phyloP scores from a whole-genome alignment of 2,329 filamentous ascomycete species.

The Stemphylium lycopersici region DNA sequence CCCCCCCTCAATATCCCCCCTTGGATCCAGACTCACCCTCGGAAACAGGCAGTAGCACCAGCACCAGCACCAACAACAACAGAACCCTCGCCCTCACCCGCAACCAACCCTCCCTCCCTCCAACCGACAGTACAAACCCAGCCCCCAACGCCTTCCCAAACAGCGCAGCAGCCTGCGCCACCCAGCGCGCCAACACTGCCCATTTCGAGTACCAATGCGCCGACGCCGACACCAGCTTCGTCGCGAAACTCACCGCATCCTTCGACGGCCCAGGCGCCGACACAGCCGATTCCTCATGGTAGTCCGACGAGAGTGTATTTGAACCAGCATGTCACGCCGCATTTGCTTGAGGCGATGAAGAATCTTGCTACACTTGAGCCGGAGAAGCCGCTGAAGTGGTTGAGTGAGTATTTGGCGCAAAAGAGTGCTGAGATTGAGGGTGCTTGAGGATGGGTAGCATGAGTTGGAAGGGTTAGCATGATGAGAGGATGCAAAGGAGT shows the following conservation, averaged over 20 bases:
- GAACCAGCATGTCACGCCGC: slow-evolving; percentile 57
- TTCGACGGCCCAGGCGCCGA: slow-evolving; percentile 35
- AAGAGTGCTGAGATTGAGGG: slow-evolving; percentile 58
- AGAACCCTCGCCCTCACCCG: not conserved
- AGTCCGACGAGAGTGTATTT: slow-evolving; percentile 57
- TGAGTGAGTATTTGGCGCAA: slow-evolving; percentile 55
- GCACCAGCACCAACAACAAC: not conserved
- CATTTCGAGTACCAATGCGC: slow-evolving; percentile 4
- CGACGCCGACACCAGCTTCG: slow-evolving; percentile 26
- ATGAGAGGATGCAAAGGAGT: not conserved
- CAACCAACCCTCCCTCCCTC: not conserved
- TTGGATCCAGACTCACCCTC: not conserved
- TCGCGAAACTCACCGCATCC: slow-evolving; percentile 46
- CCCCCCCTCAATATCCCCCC: not conserved
- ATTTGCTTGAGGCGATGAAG: slow-evolving; percentile 60
- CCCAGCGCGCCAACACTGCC: slow-evolving; percentile 3
- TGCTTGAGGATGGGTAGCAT: slow-evolving; percentile 5
- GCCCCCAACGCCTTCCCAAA: slow-evolving; percentile 12
- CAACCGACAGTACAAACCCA: slow-evolving; percentile 19
- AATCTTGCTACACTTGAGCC: slow-evolving; percentile 57
- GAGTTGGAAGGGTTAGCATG: not conserved
- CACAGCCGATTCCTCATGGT: slow-evolving; percentile 53
- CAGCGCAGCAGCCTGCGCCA: slow-evolving; percentile 2
- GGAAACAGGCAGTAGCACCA: not conserved
- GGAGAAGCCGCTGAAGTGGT: slow-evolving; percentile 58